Evolutionary conservation across 768 basidiomycete genomes (phyloP).

Genomic region (Suillus plorans): DNA sequence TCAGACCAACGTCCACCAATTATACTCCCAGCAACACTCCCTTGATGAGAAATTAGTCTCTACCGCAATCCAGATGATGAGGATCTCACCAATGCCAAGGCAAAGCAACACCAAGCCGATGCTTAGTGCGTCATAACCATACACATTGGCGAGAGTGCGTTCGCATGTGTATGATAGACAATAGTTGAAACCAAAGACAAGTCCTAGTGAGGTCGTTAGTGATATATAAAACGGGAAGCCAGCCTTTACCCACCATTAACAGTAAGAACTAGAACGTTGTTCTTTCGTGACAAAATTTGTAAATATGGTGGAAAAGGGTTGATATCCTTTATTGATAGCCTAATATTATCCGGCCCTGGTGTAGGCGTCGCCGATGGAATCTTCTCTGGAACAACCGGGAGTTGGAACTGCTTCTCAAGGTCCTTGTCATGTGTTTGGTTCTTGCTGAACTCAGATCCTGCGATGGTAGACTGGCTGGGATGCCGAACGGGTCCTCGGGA

Average conservation of each 20-base stretch:
- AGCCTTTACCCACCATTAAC: constrained; percentile 17
- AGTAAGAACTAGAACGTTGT: constrained; percentile 66
- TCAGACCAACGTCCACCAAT: constrained; percentile 63
- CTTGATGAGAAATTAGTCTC: constrained; percentile 20
- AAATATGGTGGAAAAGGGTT: constrained; percentile 69
- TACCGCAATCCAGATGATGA: background rate
- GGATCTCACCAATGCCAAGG: constrained; percentile 60
- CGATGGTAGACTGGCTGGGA: constrained; percentile 22
- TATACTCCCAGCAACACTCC: constrained; percentile 52
- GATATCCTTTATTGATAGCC: constrained; percentile 65
- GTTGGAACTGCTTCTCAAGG: constrained; percentile 15
- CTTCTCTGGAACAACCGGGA: constrained; percentile 28
- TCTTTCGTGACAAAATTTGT: constrained; percentile 54
- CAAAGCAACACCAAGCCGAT: constrained; percentile 77
- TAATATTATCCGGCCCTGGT: constrained; percentile 34
- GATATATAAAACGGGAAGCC: background rate
- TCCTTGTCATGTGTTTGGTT: constrained; percentile 14
- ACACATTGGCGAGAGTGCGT: constrained; percentile 61
- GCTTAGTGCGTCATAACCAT: constrained; percentile 65
- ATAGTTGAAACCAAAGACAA: constrained; percentile 72
- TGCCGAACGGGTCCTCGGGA: constrained; percentile 20
- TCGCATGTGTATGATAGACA: constrained; percentile 73
- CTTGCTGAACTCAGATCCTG: constrained; percentile 8
- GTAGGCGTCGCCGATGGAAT: constrained; percentile 13
- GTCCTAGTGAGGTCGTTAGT: constrained; percentile 39